Evolutionary conservation across 73 alveolate genomes (phyloP).

Genomic region (Tetrahymena elliotti): DNA sequence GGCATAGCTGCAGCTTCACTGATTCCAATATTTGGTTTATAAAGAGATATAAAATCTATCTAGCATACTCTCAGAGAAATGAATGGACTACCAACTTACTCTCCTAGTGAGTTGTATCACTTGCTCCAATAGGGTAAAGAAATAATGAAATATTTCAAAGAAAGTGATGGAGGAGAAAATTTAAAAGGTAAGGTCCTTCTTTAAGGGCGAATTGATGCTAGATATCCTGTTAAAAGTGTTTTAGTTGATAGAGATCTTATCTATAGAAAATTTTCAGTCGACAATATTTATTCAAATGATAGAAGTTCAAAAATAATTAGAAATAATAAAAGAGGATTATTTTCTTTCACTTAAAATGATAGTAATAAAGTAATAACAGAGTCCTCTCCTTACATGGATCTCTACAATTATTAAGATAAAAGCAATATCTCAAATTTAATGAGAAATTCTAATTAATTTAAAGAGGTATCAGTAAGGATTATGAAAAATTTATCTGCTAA

Average conservation of each 20-base stretch:
- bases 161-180: background rate
- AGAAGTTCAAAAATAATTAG: background rate
- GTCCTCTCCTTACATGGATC: background rate
- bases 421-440: background rate
- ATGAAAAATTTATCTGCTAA: background rate
- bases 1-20: background rate
- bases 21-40: background rate
- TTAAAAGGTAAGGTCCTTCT: background rate
- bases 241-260: background rate
- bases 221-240: background rate
- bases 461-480: background rate
- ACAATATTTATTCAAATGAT: background rate
- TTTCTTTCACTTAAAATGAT: background rate
- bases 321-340: background rate
- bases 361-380: background rate
- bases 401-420: background rate
- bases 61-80: background rate
- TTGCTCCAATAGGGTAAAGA: background rate
- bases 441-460: background rate
- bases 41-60: background rate
- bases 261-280: background rate
- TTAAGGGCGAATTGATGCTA: background rate
- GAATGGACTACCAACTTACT: background rate
- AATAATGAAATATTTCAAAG: background rate
- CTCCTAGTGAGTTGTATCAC: background rate